phyloP scores from a whole-genome alignment of 2,329 filamentous ascomycete genomes.

The Aspergillus hiratsukae region DNA sequence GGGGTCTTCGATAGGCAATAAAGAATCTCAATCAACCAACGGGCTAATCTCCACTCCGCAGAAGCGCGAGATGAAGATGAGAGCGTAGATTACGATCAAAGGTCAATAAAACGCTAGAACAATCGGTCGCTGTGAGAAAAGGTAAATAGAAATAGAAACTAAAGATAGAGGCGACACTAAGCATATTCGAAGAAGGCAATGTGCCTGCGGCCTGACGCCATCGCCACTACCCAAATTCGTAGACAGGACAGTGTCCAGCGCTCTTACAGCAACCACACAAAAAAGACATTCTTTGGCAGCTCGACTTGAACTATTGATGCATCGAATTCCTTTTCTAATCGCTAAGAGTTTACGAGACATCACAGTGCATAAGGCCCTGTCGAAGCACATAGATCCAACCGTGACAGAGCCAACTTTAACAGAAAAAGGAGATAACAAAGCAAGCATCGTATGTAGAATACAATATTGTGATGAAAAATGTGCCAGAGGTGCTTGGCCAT shows the following conservation, averaged over 20 bases:
- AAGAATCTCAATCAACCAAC: neutral
- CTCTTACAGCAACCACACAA: neutral
- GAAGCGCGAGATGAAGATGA: neutral
- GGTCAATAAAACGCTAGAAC: neutral
- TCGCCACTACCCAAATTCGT: neutral
- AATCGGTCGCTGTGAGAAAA: neutral
- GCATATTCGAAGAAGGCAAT: neutral
- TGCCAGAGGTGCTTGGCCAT: constrained; percentile 16
- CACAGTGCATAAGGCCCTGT: constrained; percentile 12
- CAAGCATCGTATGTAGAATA: constrained; percentile 21
- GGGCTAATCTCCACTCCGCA: neutral
- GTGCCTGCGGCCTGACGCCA: neutral
- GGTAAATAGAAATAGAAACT: neutral
- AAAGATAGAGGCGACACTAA: neutral
- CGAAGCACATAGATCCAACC: constrained; percentile 15
- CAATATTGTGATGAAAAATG: constrained; percentile 23
- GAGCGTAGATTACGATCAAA: neutral
- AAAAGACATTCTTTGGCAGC: neutral
- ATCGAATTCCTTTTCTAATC: constrained; percentile 23
- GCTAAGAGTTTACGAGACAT: constrained; percentile 20
- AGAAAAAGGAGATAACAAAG: neutral
- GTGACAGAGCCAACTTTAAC: constrained; percentile 10
- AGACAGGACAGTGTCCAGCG: neutral
- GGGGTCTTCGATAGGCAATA: neutral
- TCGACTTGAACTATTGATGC: constrained; percentile 14